Conservation (phyloP, 1,284 basidiomycete genomes). For the Sporisorium exsertum region DNA sequence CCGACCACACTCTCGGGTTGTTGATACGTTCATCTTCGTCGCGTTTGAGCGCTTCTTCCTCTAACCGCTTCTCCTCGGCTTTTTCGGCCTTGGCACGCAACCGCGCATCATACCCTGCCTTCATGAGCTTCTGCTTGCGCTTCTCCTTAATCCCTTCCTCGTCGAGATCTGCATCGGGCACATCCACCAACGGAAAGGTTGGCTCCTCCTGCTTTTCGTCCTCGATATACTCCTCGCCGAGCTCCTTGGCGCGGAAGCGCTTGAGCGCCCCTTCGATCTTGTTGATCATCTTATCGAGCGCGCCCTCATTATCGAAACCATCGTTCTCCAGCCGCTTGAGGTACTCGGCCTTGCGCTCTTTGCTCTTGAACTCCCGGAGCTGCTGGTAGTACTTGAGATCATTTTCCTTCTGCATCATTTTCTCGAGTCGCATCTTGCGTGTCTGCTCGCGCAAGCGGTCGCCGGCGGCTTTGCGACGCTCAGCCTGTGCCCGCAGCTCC, state of each 20-base stretch:
- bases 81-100: conserved; percentile 88
- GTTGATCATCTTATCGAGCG: conserved; percentile 80
- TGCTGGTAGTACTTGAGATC: conserved; percentile 80
- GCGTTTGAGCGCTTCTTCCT: conserved; percentile 77
- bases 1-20: conserved; percentile 60
- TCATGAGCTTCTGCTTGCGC: conserved; percentile 89
- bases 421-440: conserved; percentile 83
- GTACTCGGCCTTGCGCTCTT: conserved; percentile 83
- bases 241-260: conserved; percentile 79
- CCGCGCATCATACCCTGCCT: conserved; percentile 93
- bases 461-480: conserved; percentile 86
- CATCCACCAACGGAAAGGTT: conserved; percentile 87
- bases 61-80: conserved; percentile 76
- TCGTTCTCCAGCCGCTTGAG: conserved; percentile 71
- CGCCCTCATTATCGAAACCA: conserved; percentile 80
- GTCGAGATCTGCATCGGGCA: conserved; percentile 91
- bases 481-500: conserved; percentile 81
- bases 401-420: conserved; percentile 80
- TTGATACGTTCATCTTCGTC: conserved; percentile 81
- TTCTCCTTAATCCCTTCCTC: conserved; percentile 96
- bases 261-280: conserved; percentile 79
- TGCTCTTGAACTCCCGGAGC: conserved; percentile 77
- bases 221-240: conserved; percentile 70
- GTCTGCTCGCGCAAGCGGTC: conserved; percentile 90
- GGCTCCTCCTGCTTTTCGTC: conserved; percentile 77